These are phyloP conservation scores for Zygosaccharomyces pseudobailii DNA, from an alignment of 1,139 yeast genomes.

Conservation along the genomic window DNA sequence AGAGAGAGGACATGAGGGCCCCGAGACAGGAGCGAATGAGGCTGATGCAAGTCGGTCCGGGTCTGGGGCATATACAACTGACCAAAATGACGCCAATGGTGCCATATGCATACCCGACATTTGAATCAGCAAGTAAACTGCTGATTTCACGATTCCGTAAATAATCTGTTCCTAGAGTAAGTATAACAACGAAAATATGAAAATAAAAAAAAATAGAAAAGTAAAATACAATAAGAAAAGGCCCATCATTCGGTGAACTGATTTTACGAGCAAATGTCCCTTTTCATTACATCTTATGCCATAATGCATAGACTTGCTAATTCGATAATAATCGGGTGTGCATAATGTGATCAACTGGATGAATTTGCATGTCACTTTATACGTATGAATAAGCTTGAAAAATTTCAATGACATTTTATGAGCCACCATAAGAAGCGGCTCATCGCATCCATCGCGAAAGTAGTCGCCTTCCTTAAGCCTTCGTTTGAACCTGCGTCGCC, in stretches of 20 bases:
- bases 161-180: neutral
- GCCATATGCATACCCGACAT: slow-evolving; percentile 15
- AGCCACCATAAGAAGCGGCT: neutral
- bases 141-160: neutral
- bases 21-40: neutral
- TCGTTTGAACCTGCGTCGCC: neutral
- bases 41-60: neutral
- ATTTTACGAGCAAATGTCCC: neutral
- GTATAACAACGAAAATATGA: neutral
- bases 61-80: slow-evolving; percentile 7
- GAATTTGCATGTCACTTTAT: neutral
- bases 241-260: neutral
- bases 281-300: neutral
- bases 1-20: slow-evolving; percentile 11
- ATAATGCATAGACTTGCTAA: neutral
- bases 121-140: slow-evolving; percentile 1
- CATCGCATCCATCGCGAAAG: neutral
- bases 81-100: slow-evolving; percentile 14
- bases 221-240: neutral
- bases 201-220: neutral
- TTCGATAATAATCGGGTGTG: neutral
- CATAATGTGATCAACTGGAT: neutral
- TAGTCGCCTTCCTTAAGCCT: neutral
- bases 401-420: neutral
- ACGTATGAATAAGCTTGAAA: neutral